Conservation (phyloP, 495 filamentous ascomycete genomes). For the Patellaria atrata region DNA sequence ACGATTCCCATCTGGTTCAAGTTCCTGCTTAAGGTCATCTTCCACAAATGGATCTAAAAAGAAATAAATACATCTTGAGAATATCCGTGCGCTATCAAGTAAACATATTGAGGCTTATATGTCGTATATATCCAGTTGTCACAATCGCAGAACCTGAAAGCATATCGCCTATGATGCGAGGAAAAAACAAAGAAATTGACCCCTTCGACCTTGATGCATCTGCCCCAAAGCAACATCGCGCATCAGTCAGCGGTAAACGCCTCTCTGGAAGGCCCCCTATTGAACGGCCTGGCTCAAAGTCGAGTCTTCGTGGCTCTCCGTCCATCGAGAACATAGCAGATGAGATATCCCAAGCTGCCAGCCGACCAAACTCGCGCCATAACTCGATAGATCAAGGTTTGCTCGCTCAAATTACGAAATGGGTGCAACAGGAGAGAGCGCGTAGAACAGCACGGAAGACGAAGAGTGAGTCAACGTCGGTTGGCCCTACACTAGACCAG, state of each 20-base stretch:
- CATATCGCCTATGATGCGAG: slow-evolving; percentile 26
- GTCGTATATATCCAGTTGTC: slow-evolving; percentile 23
- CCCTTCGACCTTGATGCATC: slow-evolving; percentile 19
- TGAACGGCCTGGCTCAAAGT: slow-evolving; percentile 7
- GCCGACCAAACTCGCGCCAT: slow-evolving; percentile 4
- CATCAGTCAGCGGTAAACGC: slow-evolving; percentile 14
- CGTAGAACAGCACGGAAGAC: slow-evolving; percentile 42
- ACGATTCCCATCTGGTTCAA: no score
- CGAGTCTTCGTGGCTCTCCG: slow-evolving; percentile 3
- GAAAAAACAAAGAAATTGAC: slow-evolving; percentile 25
- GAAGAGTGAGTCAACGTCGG: slow-evolving; percentile 20
- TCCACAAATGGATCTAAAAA: no score
- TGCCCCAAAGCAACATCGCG: slow-evolving; percentile 21
- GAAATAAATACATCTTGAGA: no score
- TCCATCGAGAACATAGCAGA: background rate
- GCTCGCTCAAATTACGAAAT: slow-evolving; percentile 57
- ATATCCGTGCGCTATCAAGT: no score
- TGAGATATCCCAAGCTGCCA: no score
- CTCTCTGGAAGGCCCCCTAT: slow-evolving; percentile 22
- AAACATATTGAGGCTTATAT: no score
- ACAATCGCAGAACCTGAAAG: slow-evolving; percentile 26
- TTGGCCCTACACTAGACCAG: slow-evolving; percentile 9
- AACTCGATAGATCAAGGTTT: slow-evolving; percentile 36
- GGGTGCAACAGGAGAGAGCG: slow-evolving; percentile 63
- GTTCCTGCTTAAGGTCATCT: no score